Evolutionary conservation across 192 early-diverging fungal genomes (phyloP).

Genomic region (Coemansia sp.): DNA sequence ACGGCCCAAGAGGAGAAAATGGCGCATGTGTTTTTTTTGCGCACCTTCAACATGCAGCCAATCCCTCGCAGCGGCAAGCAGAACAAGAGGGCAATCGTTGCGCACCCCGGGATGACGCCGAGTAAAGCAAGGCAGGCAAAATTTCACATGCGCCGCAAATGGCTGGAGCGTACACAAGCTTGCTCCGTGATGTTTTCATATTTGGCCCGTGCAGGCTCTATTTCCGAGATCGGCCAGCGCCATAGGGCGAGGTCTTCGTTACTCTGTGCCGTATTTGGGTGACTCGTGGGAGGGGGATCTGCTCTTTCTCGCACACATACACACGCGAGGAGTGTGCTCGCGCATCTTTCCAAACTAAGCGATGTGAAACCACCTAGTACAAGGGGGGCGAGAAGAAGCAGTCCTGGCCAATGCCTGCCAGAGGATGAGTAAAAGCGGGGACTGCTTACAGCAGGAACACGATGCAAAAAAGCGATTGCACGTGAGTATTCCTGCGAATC

Average conservation of each 20-base stretch:
- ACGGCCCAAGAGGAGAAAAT: not conserved
- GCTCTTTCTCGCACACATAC: not conserved
- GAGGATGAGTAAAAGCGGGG: not conserved
- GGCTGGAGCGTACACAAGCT: not conserved
- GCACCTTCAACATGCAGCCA: not conserved
- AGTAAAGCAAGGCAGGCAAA: not conserved
- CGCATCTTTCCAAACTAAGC: not conserved
- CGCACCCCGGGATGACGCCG: not conserved
- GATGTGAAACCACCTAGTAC: not conserved
- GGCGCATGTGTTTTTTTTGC: not conserved
- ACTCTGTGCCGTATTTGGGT: not conserved
- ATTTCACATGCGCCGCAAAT: constrained; percentile 1
- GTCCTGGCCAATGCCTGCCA: not conserved
- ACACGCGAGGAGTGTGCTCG: not conserved
- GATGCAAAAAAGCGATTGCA: not conserved
- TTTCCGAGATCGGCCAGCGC: not conserved
- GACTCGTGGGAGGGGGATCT: not conserved
- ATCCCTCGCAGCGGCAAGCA: not conserved
- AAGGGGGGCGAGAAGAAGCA: not conserved
- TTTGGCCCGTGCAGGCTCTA: not conserved
- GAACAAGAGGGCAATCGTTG: not conserved
- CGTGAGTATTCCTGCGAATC: constrained; percentile 1
- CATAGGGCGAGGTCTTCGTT: not conserved
- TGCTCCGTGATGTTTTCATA: not conserved
- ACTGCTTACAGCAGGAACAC: not conserved